These are phyloP conservation scores for Nicotiana sylvestris DNA, from an alignment of 257 asterid genomes.

Conservation along the genomic window DNA sequence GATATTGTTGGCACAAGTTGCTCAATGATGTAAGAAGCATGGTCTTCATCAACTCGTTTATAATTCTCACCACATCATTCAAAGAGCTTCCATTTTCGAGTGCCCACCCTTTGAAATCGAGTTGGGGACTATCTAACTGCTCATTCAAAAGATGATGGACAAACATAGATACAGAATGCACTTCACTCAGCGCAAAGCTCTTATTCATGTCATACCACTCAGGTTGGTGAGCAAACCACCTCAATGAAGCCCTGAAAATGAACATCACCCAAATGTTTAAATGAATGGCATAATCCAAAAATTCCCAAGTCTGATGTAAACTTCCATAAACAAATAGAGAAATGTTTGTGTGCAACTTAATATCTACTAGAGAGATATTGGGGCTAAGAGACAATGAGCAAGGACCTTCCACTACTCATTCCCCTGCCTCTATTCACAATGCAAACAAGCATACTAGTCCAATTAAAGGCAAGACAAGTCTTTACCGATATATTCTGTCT, in stretches of 20 bases:
- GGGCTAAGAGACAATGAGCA: neutral
- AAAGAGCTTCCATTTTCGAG: conserved; percentile 59
- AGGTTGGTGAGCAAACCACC: conserved; percentile 93
- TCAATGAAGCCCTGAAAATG: conserved; percentile 73
- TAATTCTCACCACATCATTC: conserved; percentile 59
- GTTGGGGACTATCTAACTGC: conserved; percentile 47
- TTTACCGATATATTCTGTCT: conserved; percentile 89
- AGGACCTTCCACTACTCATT: neutral
- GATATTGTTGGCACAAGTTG: neutral
- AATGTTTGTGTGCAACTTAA: neutral
- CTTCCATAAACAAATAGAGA: neutral
- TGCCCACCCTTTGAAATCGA: conserved; percentile 48
- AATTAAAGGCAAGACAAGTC: neutral
- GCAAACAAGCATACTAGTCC: neutral
- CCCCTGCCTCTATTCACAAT: neutral
- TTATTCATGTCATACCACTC: conserved; percentile 83
- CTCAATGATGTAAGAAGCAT: conserved; percentile 14
- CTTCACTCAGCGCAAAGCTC: conserved; percentile 82
- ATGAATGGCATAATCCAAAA: conserved; percentile 7
- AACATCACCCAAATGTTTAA: neutral
- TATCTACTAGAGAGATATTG: neutral
- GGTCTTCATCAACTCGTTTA: conserved; percentile 17
- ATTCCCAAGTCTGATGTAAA: neutral
- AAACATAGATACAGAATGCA: conserved; percentile 77
- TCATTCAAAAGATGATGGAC: conserved; percentile 78